Evolutionary conservation across 164 flowering plant species (phyloP), one percentile per base, ranked within the genome.

Genomic region (Sextonia rubra): DNA sequence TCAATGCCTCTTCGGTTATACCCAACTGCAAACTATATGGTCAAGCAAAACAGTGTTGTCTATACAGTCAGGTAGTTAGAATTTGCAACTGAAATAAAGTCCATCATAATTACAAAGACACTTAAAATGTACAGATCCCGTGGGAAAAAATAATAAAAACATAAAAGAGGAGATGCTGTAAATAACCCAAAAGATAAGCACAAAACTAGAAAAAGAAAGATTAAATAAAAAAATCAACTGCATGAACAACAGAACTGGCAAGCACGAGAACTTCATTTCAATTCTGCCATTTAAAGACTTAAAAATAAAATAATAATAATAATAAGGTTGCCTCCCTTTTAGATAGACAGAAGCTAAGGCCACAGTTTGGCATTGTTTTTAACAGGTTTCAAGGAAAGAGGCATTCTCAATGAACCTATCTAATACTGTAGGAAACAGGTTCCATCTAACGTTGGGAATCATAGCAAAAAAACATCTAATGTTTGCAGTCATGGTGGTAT

Each of bases 1-100:
- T 90, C 96, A 47, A 86, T 73, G 67, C 98, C 98, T 84, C 98
- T 88, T 77, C 96, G 84, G 71, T 89, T 89, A 74, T 84, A 91
- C 11, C 91, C 94, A 79, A 90, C 91, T 82, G 97, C 98, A 87
- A 90, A 93, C 98, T 93, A 78, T 20, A 66, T 4, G 17, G 22
- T 66, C 52, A 66, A 47, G 27, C n/a, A 66, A 44, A 66, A 30
- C 14, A 9, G 9, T 23, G n/a, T 12, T 2, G 20, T 27, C 26
- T 18, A 66, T 11, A 66, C 17, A 66, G 30, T 44, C 69, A 37
- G 32, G 69, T 18, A 44, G 20, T 66, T 22, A 49, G 25, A n/a
- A 37, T 66, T 30, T 66, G 52, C 49, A 18, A 18, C 49, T 66
- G 24, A 20, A 44, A 66, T 22, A 66, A 11, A 66, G 37, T 4